Base-by-base conservation (phyloP, 495 filamentous ascomycete species). In the Podospora fimiseda region DNA sequence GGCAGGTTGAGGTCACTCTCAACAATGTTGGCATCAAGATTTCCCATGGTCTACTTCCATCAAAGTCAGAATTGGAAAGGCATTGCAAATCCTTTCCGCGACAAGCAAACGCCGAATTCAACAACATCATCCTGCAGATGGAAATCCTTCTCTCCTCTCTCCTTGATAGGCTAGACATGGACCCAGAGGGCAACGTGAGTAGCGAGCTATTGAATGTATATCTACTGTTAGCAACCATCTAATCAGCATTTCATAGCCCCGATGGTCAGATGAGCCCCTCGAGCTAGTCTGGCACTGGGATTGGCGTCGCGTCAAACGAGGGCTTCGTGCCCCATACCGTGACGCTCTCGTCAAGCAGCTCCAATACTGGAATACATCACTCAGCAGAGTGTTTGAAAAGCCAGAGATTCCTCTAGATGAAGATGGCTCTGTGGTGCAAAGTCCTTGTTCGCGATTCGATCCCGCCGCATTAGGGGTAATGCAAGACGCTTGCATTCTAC, bases 341-440 rank as follows among this genome's bases (percentile, higher is more conserved):
- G 36, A 53, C 3, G 42, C 38, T 15, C 42, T 53, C 2, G 30
- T 53, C 6, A 4, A 48, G 13, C 15, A 53, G 18, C 30, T 53
- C 3, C 43, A 53, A 2, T 46, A 47, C 24, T 53, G 42, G 51
- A 53, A 53, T 43, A n/a, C 15, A 20, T 33, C 23, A 16, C 51
- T 53, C 2, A 22, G 51, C 43, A 23, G 24, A 14, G 43, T 48
- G 14, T 47, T 53, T 36, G 51, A 53, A 36, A 53, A 53, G 19
- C 15, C 6, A 18, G 51, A 53, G 19, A 48, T 53, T 11, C 51
- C 22, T 6, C 36, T 8, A 9, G 43, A 47, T 15, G 51, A 39
- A 19, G 51, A 53, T 27, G 43, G 51, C 4, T 11, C 21, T 2
- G 23, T 44, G 3, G 41, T 52, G 2, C 50, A 52, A 36, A 52